A percentile compares a stretch with the other conserved stretches of the same genome.
These are phyloP conservation scores for Coelastrella sp. DNA, from an alignment of 139 green algal genomes.

Conservation along the genomic window DNA sequence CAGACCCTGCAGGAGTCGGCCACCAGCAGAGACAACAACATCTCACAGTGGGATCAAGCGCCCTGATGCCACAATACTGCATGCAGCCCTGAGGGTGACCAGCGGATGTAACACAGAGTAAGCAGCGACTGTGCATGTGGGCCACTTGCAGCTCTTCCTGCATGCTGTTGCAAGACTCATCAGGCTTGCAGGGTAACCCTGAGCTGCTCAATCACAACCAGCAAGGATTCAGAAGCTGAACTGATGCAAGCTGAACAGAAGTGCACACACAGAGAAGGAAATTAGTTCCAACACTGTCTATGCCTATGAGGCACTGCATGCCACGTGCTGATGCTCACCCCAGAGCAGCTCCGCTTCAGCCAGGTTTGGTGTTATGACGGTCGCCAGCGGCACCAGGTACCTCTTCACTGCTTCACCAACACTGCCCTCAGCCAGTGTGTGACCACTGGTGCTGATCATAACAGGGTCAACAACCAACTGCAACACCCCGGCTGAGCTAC, in stretches of 20 bases:
- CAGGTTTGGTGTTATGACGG: slow-evolving; percentile 95
- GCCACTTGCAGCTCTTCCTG: too few relatives aligned
- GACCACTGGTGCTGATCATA: slow-evolving; percentile 90
- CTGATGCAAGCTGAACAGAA: too few relatives aligned
- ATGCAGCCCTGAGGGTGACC: too few relatives aligned
- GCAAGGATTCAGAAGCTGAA: too few relatives aligned
- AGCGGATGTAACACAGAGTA: too few relatives aligned
- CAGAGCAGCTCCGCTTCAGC: slow-evolving; percentile 89
- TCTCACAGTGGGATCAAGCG: too few relatives aligned
- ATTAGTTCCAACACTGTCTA: too few relatives aligned
- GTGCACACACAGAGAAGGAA: too few relatives aligned
- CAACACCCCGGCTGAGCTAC: too few relatives aligned
- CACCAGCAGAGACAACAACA: not conserved
- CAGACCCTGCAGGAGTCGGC: slow-evolving; percentile 50
- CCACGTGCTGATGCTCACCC: slow-evolving; percentile 48
- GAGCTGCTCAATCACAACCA: not conserved
- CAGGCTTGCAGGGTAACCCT: slow-evolving; percentile 36
- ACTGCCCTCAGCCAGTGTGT: slow-evolving; percentile 72
- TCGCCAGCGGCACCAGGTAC: slow-evolving; percentile 82
- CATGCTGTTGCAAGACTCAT: not conserved
- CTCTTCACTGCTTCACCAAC: slow-evolving; percentile 67
- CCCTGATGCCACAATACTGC: too few relatives aligned
- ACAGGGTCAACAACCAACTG: slow-evolving; percentile 95
- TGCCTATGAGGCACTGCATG: too few relatives aligned
- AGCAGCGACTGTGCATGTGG: too few relatives aligned